Base-by-base conservation (phyloP, 176 grass and related monocot genomes). In the Carex littledalei region DNA sequence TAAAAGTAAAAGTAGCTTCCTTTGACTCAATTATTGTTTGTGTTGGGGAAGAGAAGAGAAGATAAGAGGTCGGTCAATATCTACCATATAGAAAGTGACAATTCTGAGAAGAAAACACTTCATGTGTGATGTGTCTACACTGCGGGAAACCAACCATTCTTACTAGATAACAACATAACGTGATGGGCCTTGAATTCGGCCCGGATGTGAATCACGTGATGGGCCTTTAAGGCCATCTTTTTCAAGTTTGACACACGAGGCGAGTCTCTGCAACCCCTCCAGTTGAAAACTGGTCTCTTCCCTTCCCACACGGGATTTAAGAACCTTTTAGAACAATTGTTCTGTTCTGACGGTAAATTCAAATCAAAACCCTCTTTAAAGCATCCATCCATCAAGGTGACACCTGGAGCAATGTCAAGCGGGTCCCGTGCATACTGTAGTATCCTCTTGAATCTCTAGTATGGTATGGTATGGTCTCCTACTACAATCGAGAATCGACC, bases 211-310 rank as follows among this genome's bases (percentile, higher is more conserved):
- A 39, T 39, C 37, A 39, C 37, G 37, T 39, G 0, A 39, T 39
- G 37, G 37, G 37, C 37, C 37, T 39, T 39, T 0, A 39, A 39
- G 1, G 29, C 29, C 29, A 87, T 93, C 91, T 93, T 93, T 91
- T 84, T 98, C 95, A 73, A 95, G 86, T 43, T 77, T 87, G 22
- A 98, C 95, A 86, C 93, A 95, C 81, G 91, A 90, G 41, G 89
- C 90, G 50, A 98, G 69, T n/a, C 89, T 87, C 41, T 98, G 93
- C 49, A 95, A 66, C 61, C 86, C 86, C 88, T 98, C 95, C 81
- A 98, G 85, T 73, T 94, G 86, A 82, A 95, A 98, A 80, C 95
- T 95, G 4, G 89, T 94, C 77, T 98, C 93, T 82, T 98, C 95
- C 92, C 93, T 82, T 98, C 95, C 92, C 95, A 98, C 8, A 94